Percentiles rank a stretch among this genome's conserved stretches.
Conservation (phyloP, 371 early-diverging fungal species). For the Mortierella sp. region DNA sequence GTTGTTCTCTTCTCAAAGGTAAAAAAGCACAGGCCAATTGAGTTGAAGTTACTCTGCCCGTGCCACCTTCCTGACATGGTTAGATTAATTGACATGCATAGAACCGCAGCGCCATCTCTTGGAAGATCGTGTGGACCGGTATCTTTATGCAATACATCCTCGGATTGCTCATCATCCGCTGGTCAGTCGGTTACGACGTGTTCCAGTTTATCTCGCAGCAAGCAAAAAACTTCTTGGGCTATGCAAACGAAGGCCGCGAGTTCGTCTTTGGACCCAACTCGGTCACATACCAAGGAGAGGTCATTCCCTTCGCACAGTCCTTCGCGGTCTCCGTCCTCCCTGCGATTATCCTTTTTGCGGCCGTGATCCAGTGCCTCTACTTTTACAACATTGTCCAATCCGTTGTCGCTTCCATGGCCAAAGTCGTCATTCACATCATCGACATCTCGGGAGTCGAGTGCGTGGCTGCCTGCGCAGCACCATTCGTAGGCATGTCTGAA, state of each 20-base stretch:
- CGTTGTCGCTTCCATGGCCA: constrained; percentile 76
- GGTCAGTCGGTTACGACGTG: constrained; percentile 77
- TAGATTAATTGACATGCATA: too few species aligned
- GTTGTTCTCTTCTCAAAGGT: constrained; percentile 68
- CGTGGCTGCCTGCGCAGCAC: constrained; percentile 88
- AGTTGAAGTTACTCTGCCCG: too few species aligned
- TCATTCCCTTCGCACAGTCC: constrained; percentile 47
- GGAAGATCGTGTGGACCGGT: constrained; percentile 83
- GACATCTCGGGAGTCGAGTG: constrained; percentile 90
- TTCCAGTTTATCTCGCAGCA: constrained; percentile 79
- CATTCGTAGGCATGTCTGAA: constrained; percentile 89
- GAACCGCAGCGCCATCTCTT: constrained; percentile 72
- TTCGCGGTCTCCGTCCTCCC: constrained; percentile 86
- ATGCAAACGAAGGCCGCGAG: constrained; percentile 69
- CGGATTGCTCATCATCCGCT: constrained; percentile 84
- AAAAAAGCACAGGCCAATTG: constrained; percentile 1
- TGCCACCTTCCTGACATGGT: neutral
- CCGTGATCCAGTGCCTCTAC: constrained; percentile 87
- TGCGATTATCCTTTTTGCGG: constrained; percentile 88
- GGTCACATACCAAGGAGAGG: constrained; percentile 17
- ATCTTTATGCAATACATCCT: constrained; percentile 83
- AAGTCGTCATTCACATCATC: constrained; percentile 75
- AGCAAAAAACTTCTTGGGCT: constrained; percentile 74
- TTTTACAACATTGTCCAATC: constrained; percentile 89
- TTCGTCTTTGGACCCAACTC: constrained; percentile 72